Base-by-base conservation (phyloP, 2,329 filamentous ascomycete species). In the Sporothrix brasiliensis region DNA sequence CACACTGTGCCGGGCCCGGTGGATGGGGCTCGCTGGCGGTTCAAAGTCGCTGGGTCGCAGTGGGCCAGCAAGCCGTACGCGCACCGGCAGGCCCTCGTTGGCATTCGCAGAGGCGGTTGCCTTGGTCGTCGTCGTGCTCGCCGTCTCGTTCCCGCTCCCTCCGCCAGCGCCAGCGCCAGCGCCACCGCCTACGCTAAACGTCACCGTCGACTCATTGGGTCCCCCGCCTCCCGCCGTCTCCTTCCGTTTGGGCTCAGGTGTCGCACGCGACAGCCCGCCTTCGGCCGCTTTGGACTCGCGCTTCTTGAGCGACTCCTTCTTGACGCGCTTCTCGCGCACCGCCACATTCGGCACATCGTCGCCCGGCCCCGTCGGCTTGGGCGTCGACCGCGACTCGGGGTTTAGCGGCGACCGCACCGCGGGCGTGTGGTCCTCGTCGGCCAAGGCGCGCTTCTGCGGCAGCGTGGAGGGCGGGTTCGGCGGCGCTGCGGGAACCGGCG, bases 381-480 rank as follows among this genome's bases (percentile, higher is more conserved):
- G 77, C 11, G 78, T 75, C 9, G 78, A 44, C n/a, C 70, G 67
- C 11, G 71, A 53, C 60, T 90, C 88, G 61, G 89, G 88, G 75
- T 93, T 93, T 73, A 94, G 85, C 39, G 91, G 91, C 13, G 91
- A 94, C 2, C 91, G 88, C 1, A 93, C 84, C 14, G 88, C 85
- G 4, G 91, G 91, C 72, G 85, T 85, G 79, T 93, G 89, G 77
- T 88, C 88, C 75, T 92, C 90, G 72, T 91, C 89, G 41, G 71
- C 72, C 3, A 91, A 83, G 27, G 83, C 81, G 71, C 89, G 88
- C 76, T 91, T 91, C 77, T 90, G 85, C 3, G 89, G 87, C 30
- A 90, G 81, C 11, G 83, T 68, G 3, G 71, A 68, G 3, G 65
- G 68, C 41, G 71, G 53, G 13, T 71, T 69, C 53, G 60, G 67